These are phyloP conservation scores for Agastache rugosa DNA, from an alignment of 257 asterid genomes.

Conservation along the genomic window DNA sequence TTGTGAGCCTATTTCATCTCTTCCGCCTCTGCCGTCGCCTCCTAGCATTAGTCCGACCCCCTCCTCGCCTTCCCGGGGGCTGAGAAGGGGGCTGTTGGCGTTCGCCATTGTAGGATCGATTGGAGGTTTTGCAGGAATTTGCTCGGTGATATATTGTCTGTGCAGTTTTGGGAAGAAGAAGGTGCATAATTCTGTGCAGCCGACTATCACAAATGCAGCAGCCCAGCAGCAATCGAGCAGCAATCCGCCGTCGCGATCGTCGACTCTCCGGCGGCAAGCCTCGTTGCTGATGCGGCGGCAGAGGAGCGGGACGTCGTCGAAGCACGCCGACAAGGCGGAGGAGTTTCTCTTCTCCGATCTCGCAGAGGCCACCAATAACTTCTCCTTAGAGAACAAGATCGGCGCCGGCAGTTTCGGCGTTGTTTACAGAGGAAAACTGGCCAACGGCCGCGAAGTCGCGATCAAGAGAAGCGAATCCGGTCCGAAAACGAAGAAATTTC, in stretches of 20 bases:
- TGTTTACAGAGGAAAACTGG: slow-evolving; percentile 76
- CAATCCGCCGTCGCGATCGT: slow-evolving; percentile 78
- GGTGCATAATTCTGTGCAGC: slow-evolving; percentile 88
- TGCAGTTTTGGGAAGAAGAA: slow-evolving; percentile 93
- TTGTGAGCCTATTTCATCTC: slow-evolving; percentile 52
- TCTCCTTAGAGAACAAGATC: slow-evolving; percentile 70
- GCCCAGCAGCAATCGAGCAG: slow-evolving; percentile 52
- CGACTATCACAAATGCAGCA: slow-evolving; percentile 58
- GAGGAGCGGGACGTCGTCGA: slow-evolving; percentile 88
- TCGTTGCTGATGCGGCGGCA: slow-evolving; percentile 87
- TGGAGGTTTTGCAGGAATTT: slow-evolving; percentile 81
- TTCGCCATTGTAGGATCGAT: slow-evolving; percentile 84
- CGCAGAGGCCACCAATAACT: slow-evolving; percentile 65
- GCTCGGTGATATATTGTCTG: slow-evolving; percentile 62
- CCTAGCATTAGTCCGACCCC: slow-evolving; percentile 23
- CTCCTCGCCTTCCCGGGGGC: slow-evolving; percentile 51
- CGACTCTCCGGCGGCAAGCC: slow-evolving; percentile 82
- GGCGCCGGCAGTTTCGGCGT: slow-evolving; percentile 95
- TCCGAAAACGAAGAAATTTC: slow-evolving; percentile 71
- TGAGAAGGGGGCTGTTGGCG: slow-evolving; percentile 64
- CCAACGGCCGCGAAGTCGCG: slow-evolving; percentile 84
- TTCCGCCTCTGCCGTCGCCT: slow-evolving; percentile 36
- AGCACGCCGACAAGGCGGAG: slow-evolving; percentile 82
- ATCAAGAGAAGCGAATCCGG: slow-evolving; percentile 84
- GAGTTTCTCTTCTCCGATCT: slow-evolving; percentile 76